Base-by-base conservation (phyloP, 2,329 filamentous ascomycete species). In the Bipolaris gigantea region DNA sequence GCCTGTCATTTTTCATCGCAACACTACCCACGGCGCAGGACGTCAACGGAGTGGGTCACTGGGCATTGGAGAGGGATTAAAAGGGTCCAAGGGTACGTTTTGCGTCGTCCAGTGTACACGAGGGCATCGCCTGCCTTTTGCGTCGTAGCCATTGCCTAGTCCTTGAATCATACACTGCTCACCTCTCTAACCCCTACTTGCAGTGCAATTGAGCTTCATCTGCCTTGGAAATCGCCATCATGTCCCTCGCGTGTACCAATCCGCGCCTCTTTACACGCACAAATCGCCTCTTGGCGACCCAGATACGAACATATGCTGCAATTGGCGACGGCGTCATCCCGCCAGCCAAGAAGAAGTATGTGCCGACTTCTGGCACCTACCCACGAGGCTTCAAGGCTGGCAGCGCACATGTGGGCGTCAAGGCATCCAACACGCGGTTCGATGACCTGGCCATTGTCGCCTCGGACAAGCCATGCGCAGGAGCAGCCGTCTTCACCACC, bases 401-500 rank as follows among this genome's bases (percentile, higher is more conserved):
- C 11, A 93, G 90, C 59, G 89, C 90, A 46, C 87, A 96, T 70
- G 93, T 96, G 35, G 93, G 94, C 48, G 92, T 99, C 65, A 99
- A 99, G 79, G 85, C 92, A 13, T 87, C 87, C 61, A 97, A 97
- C 77, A 96, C 89, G 46, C 89, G 85, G 59, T 92, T 92, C 75
- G 92, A 93, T 30, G 94, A 99, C 73, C 83, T 99, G 45, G 91
- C 92, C 33, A 83, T 99, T 62, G 83, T 99, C 60, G 87, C 88
- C 16, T 97, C 94, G 6, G 90, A 96, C 67, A 82, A 82, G 48
- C 91, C 92, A 50, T 97, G 92, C 75, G 83, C 90, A 6, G 92
- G 89, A 9, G 91, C 92, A 0, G 94, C 92, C 6, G 92, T 97
- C 41, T 97, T 97, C 79, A 99, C 94, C 50, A 95, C 92, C 76